phyloP scores from a whole-genome alignment of 2,329 filamentous ascomycete species.

The Paramyrothecium sp. region DNA sequence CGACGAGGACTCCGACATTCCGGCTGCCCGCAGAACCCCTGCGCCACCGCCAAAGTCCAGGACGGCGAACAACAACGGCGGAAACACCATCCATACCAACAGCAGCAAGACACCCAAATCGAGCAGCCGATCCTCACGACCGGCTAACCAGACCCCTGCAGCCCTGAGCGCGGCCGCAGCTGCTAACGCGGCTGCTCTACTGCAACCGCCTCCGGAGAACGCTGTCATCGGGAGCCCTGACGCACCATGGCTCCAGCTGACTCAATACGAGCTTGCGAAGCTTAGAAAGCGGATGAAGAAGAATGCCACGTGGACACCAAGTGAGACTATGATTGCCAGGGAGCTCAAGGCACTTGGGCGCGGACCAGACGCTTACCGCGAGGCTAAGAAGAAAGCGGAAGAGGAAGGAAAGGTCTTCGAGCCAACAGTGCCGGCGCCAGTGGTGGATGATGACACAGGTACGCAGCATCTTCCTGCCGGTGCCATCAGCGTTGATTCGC shows the following conservation, averaged over 20 bases:
- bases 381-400: slow-evolving; percentile 64
- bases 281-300: slow-evolving; percentile 88
- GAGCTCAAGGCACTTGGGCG: slow-evolving; percentile 72
- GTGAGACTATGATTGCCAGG: slow-evolving; percentile 80
- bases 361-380: slow-evolving; percentile 59
- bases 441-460: slow-evolving; percentile 49
- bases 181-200: slow-evolving; percentile 37
- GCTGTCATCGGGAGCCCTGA: slow-evolving; percentile 57
- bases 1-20: slow-evolving; percentile 45
- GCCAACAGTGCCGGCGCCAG: slow-evolving; percentile 27
- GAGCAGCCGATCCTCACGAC: slow-evolving; percentile 37
- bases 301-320: slow-evolving; percentile 82
- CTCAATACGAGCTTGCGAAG: slow-evolving; percentile 62
- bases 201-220: slow-evolving; percentile 59
- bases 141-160: slow-evolving; percentile 30
- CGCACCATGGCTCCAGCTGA: slow-evolving; percentile 65
- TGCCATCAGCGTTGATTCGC: slow-evolving; percentile 55
- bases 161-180: slow-evolving; percentile 35
- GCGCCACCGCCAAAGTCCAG: slow-evolving; percentile 46
- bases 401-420: slow-evolving; percentile 64
- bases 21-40: slow-evolving; percentile 34
- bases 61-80: slow-evolving; percentile 25
- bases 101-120: slow-evolving; percentile 40
- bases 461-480: slow-evolving; percentile 55
- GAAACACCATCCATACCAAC: background rate